A percentile compares a stretch with the other conserved stretches of the same genome.
These are phyloP conservation scores for Turritis glabra DNA, from an alignment of 345 rosid genomes.

Conservation along the genomic window DNA sequence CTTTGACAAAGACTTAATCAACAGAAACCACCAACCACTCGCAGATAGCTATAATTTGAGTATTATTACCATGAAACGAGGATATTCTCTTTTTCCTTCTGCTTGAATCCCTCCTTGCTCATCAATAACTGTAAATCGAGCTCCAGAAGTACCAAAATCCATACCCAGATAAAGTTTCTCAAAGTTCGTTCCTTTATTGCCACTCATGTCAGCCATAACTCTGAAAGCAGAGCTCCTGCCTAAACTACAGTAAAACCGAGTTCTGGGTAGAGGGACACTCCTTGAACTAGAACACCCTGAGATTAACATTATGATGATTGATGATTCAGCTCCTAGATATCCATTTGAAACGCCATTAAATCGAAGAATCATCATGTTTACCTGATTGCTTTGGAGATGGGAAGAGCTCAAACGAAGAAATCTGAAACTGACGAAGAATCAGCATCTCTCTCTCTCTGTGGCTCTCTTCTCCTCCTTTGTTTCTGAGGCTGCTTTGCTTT, in stretches of 20 bases:
- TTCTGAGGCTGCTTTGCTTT: slow-evolving; percentile 6
- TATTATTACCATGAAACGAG: slow-evolving; percentile 53
- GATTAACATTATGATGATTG: background rate
- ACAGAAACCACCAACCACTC: background rate
- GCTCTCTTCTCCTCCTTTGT: background rate
- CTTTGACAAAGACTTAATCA: background rate
- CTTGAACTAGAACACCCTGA: slow-evolving; percentile 44
- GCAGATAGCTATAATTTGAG: background rate
- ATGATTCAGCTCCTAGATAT: slow-evolving; percentile 6
- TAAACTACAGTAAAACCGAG: background rate
- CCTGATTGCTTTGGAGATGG: slow-evolving; percentile 19
- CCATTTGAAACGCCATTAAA: background rate
- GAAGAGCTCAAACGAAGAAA: slow-evolving; percentile 27
- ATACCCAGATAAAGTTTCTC: slow-evolving; percentile 74
- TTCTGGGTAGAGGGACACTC: slow-evolving; percentile 21
- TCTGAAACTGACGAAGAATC: slow-evolving; percentile 22
- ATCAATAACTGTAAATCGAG: slow-evolving; percentile 75
- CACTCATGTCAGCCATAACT: slow-evolving; percentile 41
- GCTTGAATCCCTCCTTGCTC: slow-evolving; percentile 56
- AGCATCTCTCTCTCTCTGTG: slow-evolving; percentile 6
- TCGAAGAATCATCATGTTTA: background rate
- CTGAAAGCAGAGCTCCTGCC: slow-evolving; percentile 22
- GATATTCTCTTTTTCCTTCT: slow-evolving; percentile 75
- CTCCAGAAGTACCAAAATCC: slow-evolving; percentile 98
- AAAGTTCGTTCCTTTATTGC: slow-evolving; percentile 13